Conservation (phyloP, 23 red algal species). For the Pyropia yezoensis region DNA sequence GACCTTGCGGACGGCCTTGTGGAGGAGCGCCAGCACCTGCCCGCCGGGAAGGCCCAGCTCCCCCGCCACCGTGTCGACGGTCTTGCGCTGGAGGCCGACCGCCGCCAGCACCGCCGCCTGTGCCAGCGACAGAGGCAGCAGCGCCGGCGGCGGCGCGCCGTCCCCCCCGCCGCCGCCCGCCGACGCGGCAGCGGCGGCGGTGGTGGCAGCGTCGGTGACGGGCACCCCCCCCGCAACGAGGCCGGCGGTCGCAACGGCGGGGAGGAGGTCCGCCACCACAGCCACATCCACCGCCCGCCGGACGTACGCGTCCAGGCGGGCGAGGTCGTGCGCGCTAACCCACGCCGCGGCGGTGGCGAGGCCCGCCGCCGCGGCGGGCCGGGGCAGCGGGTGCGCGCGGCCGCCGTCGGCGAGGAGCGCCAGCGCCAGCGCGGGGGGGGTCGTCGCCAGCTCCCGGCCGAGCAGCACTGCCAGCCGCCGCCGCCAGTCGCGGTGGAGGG, state of each 20-base stretch:
- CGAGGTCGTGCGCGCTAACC: slow-evolving; percentile 55
- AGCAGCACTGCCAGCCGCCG: slow-evolving; percentile 72
- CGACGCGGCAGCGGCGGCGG: no score
- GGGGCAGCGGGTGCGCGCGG: not conserved
- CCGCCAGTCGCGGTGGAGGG: slow-evolving; percentile 59
- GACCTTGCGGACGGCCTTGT: slow-evolving; percentile 88
- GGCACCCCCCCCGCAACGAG: slow-evolving; percentile 55
- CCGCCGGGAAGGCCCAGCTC: slow-evolving; percentile 46
- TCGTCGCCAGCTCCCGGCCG: slow-evolving; percentile 42
- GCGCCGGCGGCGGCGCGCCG: no score
- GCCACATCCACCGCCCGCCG: slow-evolving; percentile 79
- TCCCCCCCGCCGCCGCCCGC: no score
- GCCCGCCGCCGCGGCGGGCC: slow-evolving; percentile 4
- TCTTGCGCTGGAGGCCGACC: slow-evolving; percentile 68
- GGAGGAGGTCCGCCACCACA: slow-evolving; percentile 86
- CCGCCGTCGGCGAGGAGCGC: slow-evolving; percentile 10
- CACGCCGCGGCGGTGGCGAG: slow-evolving; percentile 11
- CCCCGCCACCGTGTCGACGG: slow-evolving; percentile 54
- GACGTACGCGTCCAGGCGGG: slow-evolving; percentile 70
- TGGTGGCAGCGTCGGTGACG: slow-evolving; percentile 3
- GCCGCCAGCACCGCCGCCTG: slow-evolving; percentile 79
- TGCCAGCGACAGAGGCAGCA: slow-evolving; percentile 53
- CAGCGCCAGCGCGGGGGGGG: slow-evolving; percentile 48
- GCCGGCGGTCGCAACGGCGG: slow-evolving; percentile 30
- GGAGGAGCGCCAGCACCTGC: slow-evolving; percentile 86